phyloP scores from a whole-genome alignment of 805 yeast genomes.

The Schwanniomyces pseudopolymorphus region DNA sequence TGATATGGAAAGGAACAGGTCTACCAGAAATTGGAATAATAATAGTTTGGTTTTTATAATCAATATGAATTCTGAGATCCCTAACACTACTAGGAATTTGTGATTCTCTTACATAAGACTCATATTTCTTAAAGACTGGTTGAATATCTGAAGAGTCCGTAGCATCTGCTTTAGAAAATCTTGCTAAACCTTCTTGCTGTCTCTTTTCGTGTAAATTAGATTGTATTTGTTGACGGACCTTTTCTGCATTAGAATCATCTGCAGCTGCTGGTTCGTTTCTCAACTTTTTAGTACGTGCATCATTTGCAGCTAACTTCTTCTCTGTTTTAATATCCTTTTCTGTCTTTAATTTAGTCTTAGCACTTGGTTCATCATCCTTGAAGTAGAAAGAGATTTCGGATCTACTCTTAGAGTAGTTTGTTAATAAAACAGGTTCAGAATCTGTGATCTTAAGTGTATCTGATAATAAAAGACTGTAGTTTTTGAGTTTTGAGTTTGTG shows the following conservation, averaged over 20 bases:
- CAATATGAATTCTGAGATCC: conserved; percentile 85
- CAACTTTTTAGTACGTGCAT: conserved; percentile 61
- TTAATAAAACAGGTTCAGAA: conserved; percentile 61
- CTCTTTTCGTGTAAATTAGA: conserved; percentile 78
- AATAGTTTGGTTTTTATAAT: conserved; percentile 82
- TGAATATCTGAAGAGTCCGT: conserved; percentile 58
- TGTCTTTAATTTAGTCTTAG: conserved; percentile 30
- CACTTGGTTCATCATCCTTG: conserved; percentile 55
- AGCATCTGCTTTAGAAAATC: conserved; percentile 80
- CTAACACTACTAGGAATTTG: conserved; percentile 84
- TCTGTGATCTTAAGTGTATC: conserved; percentile 77
- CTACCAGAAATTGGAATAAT: conserved; percentile 90
- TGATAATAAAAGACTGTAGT: conserved; percentile 70
- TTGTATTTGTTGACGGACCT: conserved; percentile 80
- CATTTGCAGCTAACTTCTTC: conserved; percentile 25
- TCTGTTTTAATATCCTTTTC: conserved; percentile 38
- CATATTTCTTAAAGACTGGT: conserved; percentile 86
- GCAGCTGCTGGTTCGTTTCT: conserved; percentile 71
- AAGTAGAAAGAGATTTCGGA: conserved; percentile 82
- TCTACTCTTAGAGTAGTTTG: conserved; percentile 70
- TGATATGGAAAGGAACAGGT: conserved; percentile 97
- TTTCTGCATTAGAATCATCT: conserved; percentile 64
- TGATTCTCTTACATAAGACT: conserved; percentile 88
- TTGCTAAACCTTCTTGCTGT: conserved; percentile 80
- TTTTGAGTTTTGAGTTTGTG: conserved; percentile 49